Evolutionary conservation across 371 early-diverging fungal genomes (phyloP).

Genomic region (Zancudomyces culisetae): DNA sequence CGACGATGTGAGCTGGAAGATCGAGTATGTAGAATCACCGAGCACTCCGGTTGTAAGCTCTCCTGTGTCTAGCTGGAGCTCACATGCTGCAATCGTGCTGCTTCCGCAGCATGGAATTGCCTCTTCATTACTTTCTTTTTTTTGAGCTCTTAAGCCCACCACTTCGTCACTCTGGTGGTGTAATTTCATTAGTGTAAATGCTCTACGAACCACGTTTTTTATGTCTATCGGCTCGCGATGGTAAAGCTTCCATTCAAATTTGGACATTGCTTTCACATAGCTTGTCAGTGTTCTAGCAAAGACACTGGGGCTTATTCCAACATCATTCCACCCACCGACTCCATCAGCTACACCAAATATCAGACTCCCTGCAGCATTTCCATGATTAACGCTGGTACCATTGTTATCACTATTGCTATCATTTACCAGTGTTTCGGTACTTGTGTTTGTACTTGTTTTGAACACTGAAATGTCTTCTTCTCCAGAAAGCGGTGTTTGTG

Average conservation of each 20-base stretch:
- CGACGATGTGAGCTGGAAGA: constrained; percentile 3
- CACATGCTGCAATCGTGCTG: constrained; percentile 13
- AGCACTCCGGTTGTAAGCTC: constrained; percentile 15
- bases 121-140: neutral
- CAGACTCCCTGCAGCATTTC: too few species aligned
- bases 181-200: constrained; percentile 17
- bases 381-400: too few species aligned
- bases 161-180: neutral
- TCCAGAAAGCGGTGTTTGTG: too few species aligned
- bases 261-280: constrained; percentile 10
- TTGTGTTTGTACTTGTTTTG: too few species aligned
- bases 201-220: constrained; percentile 12
- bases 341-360: constrained; percentile 22
- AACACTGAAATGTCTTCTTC: too few species aligned
- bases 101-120: constrained; percentile 15
- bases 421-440: too few species aligned
- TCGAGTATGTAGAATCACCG: constrained; percentile 19
- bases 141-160: neutral
- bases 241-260: constrained; percentile 12
- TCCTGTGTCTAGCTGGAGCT: constrained; percentile 14
- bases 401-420: too few species aligned
- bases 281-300: constrained; percentile 22
- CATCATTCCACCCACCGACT: constrained; percentile 25
- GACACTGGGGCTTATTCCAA: constrained; percentile 20
- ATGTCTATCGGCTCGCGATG: constrained; percentile 21